Evolutionary conservation across 305 asterid genomes (phyloP).

Genomic region (Vinca major): DNA sequence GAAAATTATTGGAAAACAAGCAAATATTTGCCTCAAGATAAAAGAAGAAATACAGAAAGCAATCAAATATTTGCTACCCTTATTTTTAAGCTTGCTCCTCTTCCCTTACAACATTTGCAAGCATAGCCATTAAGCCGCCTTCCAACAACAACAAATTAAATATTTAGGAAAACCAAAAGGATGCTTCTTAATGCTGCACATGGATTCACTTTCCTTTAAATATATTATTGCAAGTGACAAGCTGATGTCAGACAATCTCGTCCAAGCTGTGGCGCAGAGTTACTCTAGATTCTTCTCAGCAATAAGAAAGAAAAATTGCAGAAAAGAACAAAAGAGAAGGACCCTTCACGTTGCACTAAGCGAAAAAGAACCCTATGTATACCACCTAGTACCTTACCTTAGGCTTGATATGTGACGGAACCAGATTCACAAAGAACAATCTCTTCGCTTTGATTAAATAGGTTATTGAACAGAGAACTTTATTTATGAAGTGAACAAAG

Average conservation of each 20-base stretch:
- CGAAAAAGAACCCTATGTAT: neutral
- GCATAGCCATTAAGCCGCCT: no score
- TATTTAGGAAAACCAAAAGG: neutral
- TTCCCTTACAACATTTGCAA: neutral
- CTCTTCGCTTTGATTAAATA: neutral
- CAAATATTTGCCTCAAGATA: no score
- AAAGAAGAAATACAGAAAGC: no score
- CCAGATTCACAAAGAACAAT: neutral
- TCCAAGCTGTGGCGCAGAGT: neutral
- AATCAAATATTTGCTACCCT: no score
- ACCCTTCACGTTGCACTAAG: neutral
- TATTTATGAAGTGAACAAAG: neutral
- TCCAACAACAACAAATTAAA: no score
- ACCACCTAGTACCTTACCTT: neutral
- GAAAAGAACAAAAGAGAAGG: neutral
- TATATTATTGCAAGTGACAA: neutral
- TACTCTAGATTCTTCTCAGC: neutral
- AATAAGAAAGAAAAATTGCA: neutral
- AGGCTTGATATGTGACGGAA: neutral
- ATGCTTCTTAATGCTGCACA: neutral
- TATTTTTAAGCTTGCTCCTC: no score
- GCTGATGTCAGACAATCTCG: neutral
- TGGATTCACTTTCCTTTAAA: neutral
- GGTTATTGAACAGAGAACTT: neutral
- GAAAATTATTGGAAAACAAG: no score